These are phyloP conservation scores for Ceratobasidium sp. DNA, from an alignment of 1,284 basidiomycete genomes.

Conservation along the genomic window DNA sequence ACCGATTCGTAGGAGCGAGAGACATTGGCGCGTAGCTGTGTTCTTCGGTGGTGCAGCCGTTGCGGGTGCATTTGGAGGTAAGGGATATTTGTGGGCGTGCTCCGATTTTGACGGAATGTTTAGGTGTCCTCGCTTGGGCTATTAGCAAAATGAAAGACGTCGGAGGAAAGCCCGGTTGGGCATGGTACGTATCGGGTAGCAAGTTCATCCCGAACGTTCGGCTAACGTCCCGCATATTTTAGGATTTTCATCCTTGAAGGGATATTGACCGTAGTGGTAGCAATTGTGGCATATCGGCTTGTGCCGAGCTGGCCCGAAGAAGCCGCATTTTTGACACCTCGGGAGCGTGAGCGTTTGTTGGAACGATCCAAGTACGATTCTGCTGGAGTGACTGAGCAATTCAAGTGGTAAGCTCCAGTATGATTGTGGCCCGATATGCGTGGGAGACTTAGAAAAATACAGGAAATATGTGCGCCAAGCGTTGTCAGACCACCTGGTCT, in stretches of 20 bases:
- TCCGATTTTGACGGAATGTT: slow-evolving; percentile 39
- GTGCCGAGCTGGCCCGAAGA: slow-evolving; percentile 71
- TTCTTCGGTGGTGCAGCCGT: slow-evolving; percentile 70
- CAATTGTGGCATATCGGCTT: slow-evolving; percentile 66
- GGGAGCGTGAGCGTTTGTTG: slow-evolving; percentile 14
- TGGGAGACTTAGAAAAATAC: no score
- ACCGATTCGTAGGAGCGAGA: slow-evolving; percentile 61
- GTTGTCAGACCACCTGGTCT: slow-evolving; percentile 70
- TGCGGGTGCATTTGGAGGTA: slow-evolving; percentile 71
- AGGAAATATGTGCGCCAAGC: slow-evolving; percentile 69
- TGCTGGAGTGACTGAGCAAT: slow-evolving; percentile 60
- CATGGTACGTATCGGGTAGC: slow-evolving; percentile 59
- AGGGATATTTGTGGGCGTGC: slow-evolving; percentile 23
- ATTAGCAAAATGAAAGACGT: slow-evolving; percentile 72
- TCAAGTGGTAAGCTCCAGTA: slow-evolving; percentile 54
- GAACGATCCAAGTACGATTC: slow-evolving; percentile 64
- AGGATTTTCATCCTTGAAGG: slow-evolving; percentile 78
- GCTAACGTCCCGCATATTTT: not conserved
- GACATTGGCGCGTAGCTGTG: slow-evolving; percentile 71
- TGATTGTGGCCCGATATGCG: no score
- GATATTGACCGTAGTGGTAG: slow-evolving; percentile 64
- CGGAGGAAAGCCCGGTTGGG: slow-evolving; percentile 68
- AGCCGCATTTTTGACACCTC: slow-evolving; percentile 53
- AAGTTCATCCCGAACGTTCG: not conserved
- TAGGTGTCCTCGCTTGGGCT: slow-evolving; percentile 65